Conservation (phyloP, 208 protist species). For the Leptomonas pyrrhocoris region DNA sequence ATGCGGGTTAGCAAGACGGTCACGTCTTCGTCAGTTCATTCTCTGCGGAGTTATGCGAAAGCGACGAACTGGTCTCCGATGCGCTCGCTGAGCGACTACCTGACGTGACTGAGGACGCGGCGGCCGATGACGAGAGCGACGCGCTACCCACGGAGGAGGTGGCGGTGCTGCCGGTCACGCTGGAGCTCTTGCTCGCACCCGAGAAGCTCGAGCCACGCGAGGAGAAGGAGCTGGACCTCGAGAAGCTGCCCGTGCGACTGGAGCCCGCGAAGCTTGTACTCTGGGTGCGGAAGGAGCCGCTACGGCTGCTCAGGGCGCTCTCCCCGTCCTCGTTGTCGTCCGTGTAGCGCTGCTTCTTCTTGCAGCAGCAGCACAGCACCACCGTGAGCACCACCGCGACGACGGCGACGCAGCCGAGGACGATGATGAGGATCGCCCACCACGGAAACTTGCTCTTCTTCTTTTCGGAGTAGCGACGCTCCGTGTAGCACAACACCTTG, state of each 20-base stretch:
- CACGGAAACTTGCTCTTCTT: slow-evolving; percentile 14
- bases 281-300: slow-evolving; percentile 11
- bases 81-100: too few relatives aligned
- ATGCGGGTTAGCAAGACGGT: too few relatives aligned
- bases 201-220: not conserved
- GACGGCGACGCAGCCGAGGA: slow-evolving; percentile 11
- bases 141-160: not conserved
- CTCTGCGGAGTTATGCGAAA: too few relatives aligned
- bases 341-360: slow-evolving; percentile 15
- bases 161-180: not conserved
- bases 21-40: too few relatives aligned
- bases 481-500: slow-evolving; percentile 11
- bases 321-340: slow-evolving; percentile 22
- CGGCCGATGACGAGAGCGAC: slow-evolving; percentile 4
- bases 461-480: not conserved
- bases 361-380: slow-evolving; percentile 17
- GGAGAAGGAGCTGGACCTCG: slow-evolving; percentile 1
- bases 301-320: slow-evolving; percentile 8
- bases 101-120: not conserved
- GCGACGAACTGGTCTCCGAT: too few relatives aligned
- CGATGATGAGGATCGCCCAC: slow-evolving; percentile 22
- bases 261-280: not conserved
- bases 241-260: too few relatives aligned
- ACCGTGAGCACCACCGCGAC: slow-evolving; percentile 8
- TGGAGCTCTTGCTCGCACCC: slow-evolving; percentile 5